Evolutionary conservation across 148 eudicot genomes (phyloP), one percentile per base, ranked within the genome.

Genomic region (Silene uniflora): DNA sequence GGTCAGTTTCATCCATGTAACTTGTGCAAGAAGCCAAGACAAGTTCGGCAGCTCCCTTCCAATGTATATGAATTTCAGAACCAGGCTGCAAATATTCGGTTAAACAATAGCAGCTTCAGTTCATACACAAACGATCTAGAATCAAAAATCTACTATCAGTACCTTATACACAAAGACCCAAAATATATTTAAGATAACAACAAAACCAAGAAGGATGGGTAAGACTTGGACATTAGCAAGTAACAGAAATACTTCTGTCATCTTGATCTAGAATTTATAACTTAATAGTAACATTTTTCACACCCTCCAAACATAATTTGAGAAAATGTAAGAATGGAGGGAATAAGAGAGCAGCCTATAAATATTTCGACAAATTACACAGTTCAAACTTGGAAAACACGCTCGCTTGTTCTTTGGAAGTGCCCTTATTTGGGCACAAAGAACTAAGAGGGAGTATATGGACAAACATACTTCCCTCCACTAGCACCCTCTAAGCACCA

Each of bases 31-130:
- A 70, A 47, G 84, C 77, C 24, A 83, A 78, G 35, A 83, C 81
- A 82, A 86, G 76, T 73, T 86, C 88, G 0, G 88, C 88, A 35
- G 88, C 86, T 17, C 88, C 88, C 65, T 86, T 86, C 86, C 88
- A 83, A 10, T 86, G 85, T 5, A 80, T 54, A 19, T 77, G 81
- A 52, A 75, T 52, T 77, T 83, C 85, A 60, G 90, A 84, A 80
- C 84, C 80, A 67, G 80, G 56, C 97, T 88, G 86, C 80, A 83
- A 29, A 82, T 25, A 71, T 8, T 19, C 62, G 27, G 44, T 29
- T 7, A 25, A 60, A 46, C 16, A 9, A 47, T 16, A 56, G 18
- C 29, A 29, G 22, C 14, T 27, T 14, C 29, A 75, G 62, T 71
- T 25, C 73, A 71, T 24, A 55, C 42, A 71, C 62, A 25, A 35